These are phyloP conservation scores for Saprolegnia parasitica DNA, from an alignment of 352 stramenopile species.

Conservation along the genomic window DNA sequence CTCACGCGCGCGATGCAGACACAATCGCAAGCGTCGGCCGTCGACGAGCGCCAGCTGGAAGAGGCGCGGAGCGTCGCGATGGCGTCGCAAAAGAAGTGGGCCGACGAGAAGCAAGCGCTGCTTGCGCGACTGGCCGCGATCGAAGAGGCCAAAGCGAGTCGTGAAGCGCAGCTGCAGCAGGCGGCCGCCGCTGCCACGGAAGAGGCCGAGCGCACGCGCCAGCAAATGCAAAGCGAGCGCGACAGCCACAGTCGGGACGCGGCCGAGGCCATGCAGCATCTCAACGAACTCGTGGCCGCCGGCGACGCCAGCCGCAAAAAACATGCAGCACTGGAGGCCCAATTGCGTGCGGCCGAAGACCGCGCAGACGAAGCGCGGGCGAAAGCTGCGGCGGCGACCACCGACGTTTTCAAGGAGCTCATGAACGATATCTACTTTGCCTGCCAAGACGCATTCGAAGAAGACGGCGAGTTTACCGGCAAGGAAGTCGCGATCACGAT, in stretches of 20 bases:
- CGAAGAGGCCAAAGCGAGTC: neutral
- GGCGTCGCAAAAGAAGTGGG: slow-evolving; percentile 21
- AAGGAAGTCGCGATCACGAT: slow-evolving; percentile 80
- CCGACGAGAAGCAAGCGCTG: slow-evolving; percentile 1
- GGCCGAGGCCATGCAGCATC: slow-evolving; percentile 30
- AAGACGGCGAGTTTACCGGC: slow-evolving; percentile 75
- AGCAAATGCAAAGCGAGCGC: slow-evolving; percentile 33
- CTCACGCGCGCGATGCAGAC: slow-evolving; percentile 10
- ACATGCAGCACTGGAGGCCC: neutral
- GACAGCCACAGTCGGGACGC: slow-evolving; percentile 9
- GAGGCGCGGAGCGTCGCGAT: slow-evolving; percentile 20
- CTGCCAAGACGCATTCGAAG: slow-evolving; percentile 79
- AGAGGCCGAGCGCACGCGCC: slow-evolving; percentile 36
- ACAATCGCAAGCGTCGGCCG: neutral
- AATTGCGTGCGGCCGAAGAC: slow-evolving; percentile 35
- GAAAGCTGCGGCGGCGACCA: slow-evolving; percentile 50
- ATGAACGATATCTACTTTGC: slow-evolving; percentile 88
- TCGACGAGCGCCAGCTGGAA: slow-evolving; percentile 15
- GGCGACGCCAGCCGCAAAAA: slow-evolving; percentile 30
- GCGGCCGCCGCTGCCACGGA: neutral
- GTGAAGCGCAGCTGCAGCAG: neutral
- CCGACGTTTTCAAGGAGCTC: slow-evolving; percentile 73
- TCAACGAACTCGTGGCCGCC: slow-evolving; percentile 45
- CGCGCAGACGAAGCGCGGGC: slow-evolving; percentile 4
- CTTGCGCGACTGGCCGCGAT: neutral